Percentiles rank a stretch among this genome's conserved stretches.
Evolutionary conservation across 148 eudicot genomes (phyloP).

Genomic region (Camellia japonica): DNA sequence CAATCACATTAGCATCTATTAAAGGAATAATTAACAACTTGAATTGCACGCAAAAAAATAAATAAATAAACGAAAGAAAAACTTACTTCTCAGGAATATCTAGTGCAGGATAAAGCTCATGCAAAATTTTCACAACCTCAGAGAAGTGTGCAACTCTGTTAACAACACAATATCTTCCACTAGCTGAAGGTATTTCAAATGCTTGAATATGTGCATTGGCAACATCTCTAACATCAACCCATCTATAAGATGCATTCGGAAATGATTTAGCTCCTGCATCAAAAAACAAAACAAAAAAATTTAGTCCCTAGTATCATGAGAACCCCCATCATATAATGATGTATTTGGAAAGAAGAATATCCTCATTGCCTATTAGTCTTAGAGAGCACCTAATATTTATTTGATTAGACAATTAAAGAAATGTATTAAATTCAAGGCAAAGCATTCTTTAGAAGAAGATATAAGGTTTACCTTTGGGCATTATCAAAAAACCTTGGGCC

Average conservation of each 20-base stretch:
- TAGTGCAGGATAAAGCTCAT: constrained; percentile 33
- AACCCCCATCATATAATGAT: not conserved
- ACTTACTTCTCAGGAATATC: constrained; percentile 35
- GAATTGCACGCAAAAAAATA: not conserved
- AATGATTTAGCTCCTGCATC: constrained; percentile 26
- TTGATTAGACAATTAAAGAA: not conserved
- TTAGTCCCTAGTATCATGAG: not conserved
- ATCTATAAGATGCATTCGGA: constrained; percentile 19
- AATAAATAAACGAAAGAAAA: not conserved
- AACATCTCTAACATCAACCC: constrained; percentile 46
- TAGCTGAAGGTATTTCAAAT: constrained; percentile 39
- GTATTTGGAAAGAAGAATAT: not conserved
- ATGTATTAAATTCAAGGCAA: not conserved
- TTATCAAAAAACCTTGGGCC: not conserved
- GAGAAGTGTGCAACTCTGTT: constrained; percentile 22
- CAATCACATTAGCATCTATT: too few relatives aligned
- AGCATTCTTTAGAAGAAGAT: not conserved
- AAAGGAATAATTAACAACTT: not conserved
- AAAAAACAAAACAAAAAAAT: not conserved
- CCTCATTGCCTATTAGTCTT: not conserved
- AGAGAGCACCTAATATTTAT: too few relatives aligned
- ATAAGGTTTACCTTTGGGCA: not conserved
- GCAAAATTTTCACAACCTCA: constrained; percentile 24
- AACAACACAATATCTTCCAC: constrained; percentile 44
- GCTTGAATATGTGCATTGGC: constrained; percentile 42